A percentile compares a stretch with the other conserved stretches of the same genome.
Evolutionary conservation across 192 early-diverging fungal genomes (phyloP).

Genomic region (Backusella liffmaniae): DNA sequence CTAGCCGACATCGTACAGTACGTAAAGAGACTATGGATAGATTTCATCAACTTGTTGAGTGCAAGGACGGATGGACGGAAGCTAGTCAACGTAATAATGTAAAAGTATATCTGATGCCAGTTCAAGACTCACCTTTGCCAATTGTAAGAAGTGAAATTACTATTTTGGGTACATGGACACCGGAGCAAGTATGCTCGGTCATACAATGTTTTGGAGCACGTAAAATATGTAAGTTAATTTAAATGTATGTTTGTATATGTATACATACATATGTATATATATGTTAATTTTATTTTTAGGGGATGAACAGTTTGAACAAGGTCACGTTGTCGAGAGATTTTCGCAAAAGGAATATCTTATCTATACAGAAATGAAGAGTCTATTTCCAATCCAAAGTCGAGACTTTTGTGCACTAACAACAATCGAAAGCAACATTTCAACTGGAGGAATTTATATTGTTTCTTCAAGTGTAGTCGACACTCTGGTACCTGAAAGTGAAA

Average conservation of each 20-base stretch:
- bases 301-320: constrained; percentile 48
- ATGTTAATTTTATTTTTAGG: constrained; percentile 14
- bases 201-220: constrained; percentile 44
- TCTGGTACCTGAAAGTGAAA: constrained; percentile 40
- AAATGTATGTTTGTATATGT: neutral
- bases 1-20: constrained; percentile 39
- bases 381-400: constrained; percentile 39
- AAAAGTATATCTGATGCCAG: constrained; percentile 38
- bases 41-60: constrained; percentile 38
- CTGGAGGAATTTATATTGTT: constrained; percentile 38
- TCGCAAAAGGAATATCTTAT: constrained; percentile 43
- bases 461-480: constrained; percentile 43
- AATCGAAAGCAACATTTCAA: constrained; percentile 44
- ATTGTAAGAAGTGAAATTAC: constrained; percentile 42
- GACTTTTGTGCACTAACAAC: constrained; percentile 43
- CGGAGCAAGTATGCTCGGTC: constrained; percentile 47
- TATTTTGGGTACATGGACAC: constrained; percentile 41
- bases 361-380: constrained; percentile 33
- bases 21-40: constrained; percentile 24
- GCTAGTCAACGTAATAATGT: constrained; percentile 32
- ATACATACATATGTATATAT: neutral
- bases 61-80: constrained; percentile 39
- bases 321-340: constrained; percentile 43
- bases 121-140: constrained; percentile 37
- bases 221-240: constrained; percentile 30